phyloP scores from a whole-genome alignment of 176 grass and related monocot species.

The Puccinellia tenuiflora region DNA sequence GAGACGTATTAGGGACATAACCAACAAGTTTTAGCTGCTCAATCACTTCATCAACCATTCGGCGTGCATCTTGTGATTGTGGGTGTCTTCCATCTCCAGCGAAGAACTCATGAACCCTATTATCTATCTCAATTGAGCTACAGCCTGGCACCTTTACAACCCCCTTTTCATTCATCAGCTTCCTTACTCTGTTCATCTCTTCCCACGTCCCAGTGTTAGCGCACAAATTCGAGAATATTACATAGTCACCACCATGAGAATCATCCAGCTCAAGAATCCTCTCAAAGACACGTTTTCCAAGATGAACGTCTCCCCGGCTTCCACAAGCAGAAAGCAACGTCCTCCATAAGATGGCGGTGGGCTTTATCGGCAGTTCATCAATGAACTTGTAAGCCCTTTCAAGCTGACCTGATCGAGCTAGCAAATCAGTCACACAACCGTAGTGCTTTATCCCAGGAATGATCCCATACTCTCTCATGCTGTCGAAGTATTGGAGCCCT shows the following conservation, averaged over 20 bases:
- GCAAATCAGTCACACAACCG: constrained; percentile 65
- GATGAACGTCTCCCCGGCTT: constrained; percentile 29
- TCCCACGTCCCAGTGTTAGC: constrained; percentile 59
- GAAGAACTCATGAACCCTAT: constrained; percentile 71
- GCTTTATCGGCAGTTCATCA: constrained; percentile 48
- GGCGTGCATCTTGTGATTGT: constrained; percentile 44
- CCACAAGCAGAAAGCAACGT: constrained; percentile 66
- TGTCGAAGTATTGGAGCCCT: constrained; percentile 57
- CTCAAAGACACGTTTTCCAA: constrained; percentile 50
- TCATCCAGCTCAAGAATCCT: constrained; percentile 72
- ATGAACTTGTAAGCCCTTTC: constrained; percentile 61
- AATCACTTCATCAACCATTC: constrained; percentile 65
- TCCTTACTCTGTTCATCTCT: constrained; percentile 62
- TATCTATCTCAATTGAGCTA: constrained; percentile 73
- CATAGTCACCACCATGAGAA: constrained; percentile 73
- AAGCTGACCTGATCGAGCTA: constrained; percentile 60
- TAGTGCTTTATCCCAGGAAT: constrained; percentile 65
- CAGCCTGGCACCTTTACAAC: constrained; percentile 71
- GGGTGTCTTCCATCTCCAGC: constrained; percentile 67
- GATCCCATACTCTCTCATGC: constrained; percentile 47
- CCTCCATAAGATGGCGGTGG: constrained; percentile 67
- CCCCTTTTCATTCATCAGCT: constrained; percentile 58
- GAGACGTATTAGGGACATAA: constrained; percentile 63
- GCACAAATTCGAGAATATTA: constrained; percentile 72
- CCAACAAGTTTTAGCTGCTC: constrained; percentile 62